Base-by-base conservation (phyloP, 108 stramenopile species). In the Nitzschia inconspicua region DNA sequence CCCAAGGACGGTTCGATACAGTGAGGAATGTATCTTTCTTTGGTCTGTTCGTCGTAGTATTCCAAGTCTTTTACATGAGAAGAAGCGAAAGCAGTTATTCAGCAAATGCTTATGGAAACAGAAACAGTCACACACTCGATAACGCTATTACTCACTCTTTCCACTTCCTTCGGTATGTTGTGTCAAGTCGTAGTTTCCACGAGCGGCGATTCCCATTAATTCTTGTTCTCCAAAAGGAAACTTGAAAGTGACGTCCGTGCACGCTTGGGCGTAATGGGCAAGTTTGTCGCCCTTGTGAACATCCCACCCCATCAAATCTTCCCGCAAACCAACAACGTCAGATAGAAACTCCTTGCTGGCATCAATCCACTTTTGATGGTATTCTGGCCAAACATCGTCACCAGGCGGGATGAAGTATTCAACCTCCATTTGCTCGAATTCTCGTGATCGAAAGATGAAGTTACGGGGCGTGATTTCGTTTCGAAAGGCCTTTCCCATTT, bases 391-490 rank as follows among this genome's bases (percentile, higher is more conserved):
- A 0, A 85, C 90, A 52, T 91, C 90, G 56, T 91, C 94, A 14
- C 79, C 90, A 0, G 88, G 91, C 39, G 78, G 81, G 49, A 93
- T 91, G 56, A 97, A 97, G 63, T 93, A 95, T 67, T 97, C 92
- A 28, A 97, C 84, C 68, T 99, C 98, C 93, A 95, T 94, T 78
- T 99, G 98, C 74, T 97, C 96, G 62, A 99, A 99, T 72, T 99
- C 98, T 8, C 98, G 78, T n/a, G 77, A 75, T 46, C 97, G 94
- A 65, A 98, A 99, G 57, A 99, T 91, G 65, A 96, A 99, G 59
- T 97, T 96, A 14, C 96, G 73, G 4, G 96, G 95, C 6, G 96
- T 96, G 44, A 99, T 97, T 68, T 99, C 98, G 70, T 99, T 99
- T 7, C 98, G 88, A 68, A 97, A 99, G 23, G 97, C 95, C 77